These are phyloP conservation scores for Septoria petroselini DNA, from an alignment of 2,329 filamentous ascomycete genomes.

Conservation along the genomic window DNA sequence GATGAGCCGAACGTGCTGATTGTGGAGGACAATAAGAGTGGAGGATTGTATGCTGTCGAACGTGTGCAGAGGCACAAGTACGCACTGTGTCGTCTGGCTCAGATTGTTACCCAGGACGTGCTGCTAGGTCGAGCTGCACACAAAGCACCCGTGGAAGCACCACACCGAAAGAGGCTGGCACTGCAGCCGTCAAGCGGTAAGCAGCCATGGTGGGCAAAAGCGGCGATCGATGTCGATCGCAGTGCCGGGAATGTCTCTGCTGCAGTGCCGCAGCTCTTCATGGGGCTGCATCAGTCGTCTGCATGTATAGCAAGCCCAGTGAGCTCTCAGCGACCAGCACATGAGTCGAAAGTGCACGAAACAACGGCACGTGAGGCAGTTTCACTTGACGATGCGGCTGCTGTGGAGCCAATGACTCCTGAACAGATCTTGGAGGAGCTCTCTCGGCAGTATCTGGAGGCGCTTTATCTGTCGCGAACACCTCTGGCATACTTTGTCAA, in stretches of 20 bases:
- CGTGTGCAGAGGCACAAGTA: constrained; percentile 61
- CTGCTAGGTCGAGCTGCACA: constrained; percentile 43
- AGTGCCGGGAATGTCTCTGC: background rate
- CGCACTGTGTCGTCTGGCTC: constrained; percentile 64
- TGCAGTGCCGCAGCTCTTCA: background rate
- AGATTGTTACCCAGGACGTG: constrained; percentile 61
- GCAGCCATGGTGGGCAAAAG: constrained; percentile 30
- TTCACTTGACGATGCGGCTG: background rate
- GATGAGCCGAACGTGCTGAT: constrained; percentile 55
- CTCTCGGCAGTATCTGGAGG: constrained; percentile 42
- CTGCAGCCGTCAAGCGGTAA: constrained; percentile 12
- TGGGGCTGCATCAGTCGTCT: background rate
- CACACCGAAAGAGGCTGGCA: constrained; percentile 24
- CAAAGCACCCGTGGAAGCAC: constrained; percentile 33
- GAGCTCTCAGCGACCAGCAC: background rate
- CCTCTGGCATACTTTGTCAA: constrained; percentile 82
- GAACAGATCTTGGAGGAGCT: constrained; percentile 32
- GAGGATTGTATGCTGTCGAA: constrained; percentile 62
- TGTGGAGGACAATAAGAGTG: constrained; percentile 56
- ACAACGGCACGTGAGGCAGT: background rate
- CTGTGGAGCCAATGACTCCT: background rate
- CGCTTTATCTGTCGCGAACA: constrained; percentile 56
- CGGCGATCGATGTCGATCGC: constrained; percentile 17
- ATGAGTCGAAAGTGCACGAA: background rate
- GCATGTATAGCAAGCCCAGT: too few relatives aligned